Evolutionary conservation across 1,139 yeast species (phyloP).

Genomic region (Candida tropicalis): DNA sequence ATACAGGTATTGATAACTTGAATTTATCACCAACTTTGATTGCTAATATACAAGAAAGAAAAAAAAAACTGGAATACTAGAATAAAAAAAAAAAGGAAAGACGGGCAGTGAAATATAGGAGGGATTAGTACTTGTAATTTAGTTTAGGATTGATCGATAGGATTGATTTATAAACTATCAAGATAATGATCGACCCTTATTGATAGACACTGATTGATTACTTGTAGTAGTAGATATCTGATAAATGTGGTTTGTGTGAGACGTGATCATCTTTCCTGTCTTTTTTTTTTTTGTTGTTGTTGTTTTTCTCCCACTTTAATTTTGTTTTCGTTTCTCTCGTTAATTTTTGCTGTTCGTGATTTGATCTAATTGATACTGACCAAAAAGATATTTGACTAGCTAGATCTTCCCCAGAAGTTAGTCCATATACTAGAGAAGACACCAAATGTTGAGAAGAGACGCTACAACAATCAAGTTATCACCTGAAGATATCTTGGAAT

Average conservation of each 20-base stretch:
- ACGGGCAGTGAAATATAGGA: not conserved
- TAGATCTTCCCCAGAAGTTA: no score
- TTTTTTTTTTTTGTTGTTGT: no score
- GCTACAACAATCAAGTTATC: constrained; percentile 67
- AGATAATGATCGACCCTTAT: not conserved
- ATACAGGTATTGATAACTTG: no score
- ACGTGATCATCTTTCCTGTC: no score
- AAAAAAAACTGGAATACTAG: not conserved
- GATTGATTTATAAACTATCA: not conserved
- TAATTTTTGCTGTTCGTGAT: no score
- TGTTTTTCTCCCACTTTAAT: no score
- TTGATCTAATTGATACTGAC: no score
- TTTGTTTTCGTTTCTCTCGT: no score
- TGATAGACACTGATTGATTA: not conserved
- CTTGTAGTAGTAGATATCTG: not conserved
- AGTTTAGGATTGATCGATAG: no score
- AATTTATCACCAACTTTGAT: not conserved
- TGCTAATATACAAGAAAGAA: not conserved
- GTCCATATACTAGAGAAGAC: no score
- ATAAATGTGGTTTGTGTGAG: not conserved
- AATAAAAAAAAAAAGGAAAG: not conserved
- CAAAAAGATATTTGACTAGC: no score
- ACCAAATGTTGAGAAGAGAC: constrained; percentile 58
- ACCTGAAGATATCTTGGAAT: constrained; percentile 65
- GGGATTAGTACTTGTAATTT: no score